phyloP scores from a whole-genome alignment of 75 land plant genomes.

The Pinus taeda region DNA sequence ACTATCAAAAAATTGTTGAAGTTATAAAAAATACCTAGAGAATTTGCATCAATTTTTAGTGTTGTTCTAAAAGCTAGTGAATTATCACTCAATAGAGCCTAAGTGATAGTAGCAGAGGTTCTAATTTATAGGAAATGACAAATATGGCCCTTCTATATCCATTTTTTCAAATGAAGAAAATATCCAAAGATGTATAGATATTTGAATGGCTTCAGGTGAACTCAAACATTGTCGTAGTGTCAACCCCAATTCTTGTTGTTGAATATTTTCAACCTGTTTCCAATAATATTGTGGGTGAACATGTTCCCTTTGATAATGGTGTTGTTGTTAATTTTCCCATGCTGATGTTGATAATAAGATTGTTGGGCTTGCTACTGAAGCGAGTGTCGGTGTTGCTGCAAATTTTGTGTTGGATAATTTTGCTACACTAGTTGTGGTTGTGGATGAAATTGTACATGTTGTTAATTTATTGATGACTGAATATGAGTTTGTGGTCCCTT shows the following conservation, averaged over 20 bases:
- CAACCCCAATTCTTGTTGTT: constrained; percentile 64
- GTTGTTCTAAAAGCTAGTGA: constrained; percentile 87
- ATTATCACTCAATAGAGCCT: constrained; percentile 92
- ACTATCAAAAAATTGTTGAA: too few relatives aligned
- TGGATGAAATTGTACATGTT: neutral
- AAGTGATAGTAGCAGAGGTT: neutral
- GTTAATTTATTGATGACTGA: neutral
- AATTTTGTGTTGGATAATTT: constrained; percentile 10
- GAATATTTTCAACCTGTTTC: constrained; percentile 19
- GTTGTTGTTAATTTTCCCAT: constrained; percentile 31
- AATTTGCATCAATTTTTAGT: constrained; percentile 93
- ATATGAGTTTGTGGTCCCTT: constrained; percentile 7
- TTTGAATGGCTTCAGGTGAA: constrained; percentile 98
- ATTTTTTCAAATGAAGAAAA: neutral
- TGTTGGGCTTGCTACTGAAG: constrained; percentile 36
- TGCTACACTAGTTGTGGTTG: constrained; percentile 22
- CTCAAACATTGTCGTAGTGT: constrained; percentile 76
- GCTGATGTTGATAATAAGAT: constrained; percentile 35
- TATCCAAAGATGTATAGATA: constrained; percentile 10
- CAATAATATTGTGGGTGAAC: constrained; percentile 16
- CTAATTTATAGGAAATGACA: neutral
- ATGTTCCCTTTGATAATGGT: constrained; percentile 30
- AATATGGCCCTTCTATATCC: neutral
- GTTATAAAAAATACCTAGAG: constrained; percentile 64
- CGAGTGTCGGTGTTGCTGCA: constrained; percentile 32